These are phyloP conservation scores for Cicer yamashitae DNA, from an alignment of 306 rosid species.

Conservation along the genomic window DNA sequence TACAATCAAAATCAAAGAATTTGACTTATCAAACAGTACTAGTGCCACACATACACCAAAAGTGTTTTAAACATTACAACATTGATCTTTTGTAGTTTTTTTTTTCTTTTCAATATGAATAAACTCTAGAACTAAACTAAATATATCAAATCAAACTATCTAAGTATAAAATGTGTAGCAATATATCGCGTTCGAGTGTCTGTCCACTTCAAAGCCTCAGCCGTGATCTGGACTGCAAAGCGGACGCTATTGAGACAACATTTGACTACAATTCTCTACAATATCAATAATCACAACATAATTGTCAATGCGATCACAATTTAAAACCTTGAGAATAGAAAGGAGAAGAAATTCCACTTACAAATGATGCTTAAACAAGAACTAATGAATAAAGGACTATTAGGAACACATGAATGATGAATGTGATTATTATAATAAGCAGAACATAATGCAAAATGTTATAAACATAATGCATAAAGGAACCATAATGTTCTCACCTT, in stretches of 20 bases:
- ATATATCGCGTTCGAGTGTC: background rate
- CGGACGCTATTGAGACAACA: no score
- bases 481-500: slow-evolving; percentile 39
- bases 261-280: background rate
- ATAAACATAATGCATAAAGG: slow-evolving; percentile 7
- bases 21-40: background rate
- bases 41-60: background rate
- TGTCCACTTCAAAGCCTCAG: background rate
- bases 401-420: background rate
- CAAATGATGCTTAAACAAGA: slow-evolving; percentile 20
- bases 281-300: background rate
- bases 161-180: slow-evolving; percentile 4
- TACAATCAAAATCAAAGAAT: slow-evolving; percentile 41
- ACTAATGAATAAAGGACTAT: background rate
- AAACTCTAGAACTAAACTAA: background rate
- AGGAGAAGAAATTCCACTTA: background rate
- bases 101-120: background rate
- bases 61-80: background rate
- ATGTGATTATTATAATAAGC: slow-evolving; percentile 5
- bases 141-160: background rate
- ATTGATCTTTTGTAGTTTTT: slow-evolving; percentile 6
- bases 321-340: background rate
- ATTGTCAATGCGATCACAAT: background rate
- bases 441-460: background rate
- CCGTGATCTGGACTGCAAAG: background rate